These are phyloP conservation scores for Coemansia sp. DNA, from an alignment of 192 early-diverging fungal species.

Conservation along the genomic window DNA sequence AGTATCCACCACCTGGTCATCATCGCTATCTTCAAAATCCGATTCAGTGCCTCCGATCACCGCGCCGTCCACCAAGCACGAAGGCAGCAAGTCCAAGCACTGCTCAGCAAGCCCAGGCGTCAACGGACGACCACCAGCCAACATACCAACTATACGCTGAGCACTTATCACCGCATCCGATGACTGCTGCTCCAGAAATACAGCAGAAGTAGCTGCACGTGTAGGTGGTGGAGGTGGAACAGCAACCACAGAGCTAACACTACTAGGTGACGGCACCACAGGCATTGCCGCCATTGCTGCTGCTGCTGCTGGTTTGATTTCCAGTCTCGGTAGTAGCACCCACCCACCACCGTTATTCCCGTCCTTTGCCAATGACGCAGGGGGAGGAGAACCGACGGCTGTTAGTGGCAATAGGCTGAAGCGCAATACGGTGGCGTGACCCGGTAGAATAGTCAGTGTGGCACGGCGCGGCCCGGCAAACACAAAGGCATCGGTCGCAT, in stretches of 20 bases:
- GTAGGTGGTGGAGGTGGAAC: slow-evolving; percentile 45
- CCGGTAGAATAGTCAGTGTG: slow-evolving; percentile 26
- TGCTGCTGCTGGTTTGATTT: slow-evolving; percentile 26
- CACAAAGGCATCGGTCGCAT: slow-evolving; percentile 44
- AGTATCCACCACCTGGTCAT: background rate
- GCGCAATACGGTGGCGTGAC: slow-evolving; percentile 13
- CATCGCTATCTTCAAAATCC: slow-evolving; percentile 33
- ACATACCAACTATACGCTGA: background rate
- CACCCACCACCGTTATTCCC: slow-evolving; percentile 30
- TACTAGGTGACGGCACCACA: background rate
- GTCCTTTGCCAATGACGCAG: background rate
- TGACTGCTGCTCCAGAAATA: background rate
- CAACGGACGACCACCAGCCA: slow-evolving; percentile 11
- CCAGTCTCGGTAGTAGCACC: slow-evolving; percentile 38
- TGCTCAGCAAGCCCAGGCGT: slow-evolving; percentile 15
- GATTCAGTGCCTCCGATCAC: slow-evolving; percentile 20
- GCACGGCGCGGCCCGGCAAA: slow-evolving; percentile 42
- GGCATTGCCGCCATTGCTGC: background rate
- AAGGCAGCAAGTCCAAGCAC: slow-evolving; percentile 18
- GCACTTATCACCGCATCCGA: background rate
- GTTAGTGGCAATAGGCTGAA: slow-evolving; percentile 35
- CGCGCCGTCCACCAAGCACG: background rate
- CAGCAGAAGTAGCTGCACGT: slow-evolving; percentile 2
- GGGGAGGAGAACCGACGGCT: background rate
- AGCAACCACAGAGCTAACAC: background rate